Base-by-base conservation (phyloP, 2,329 filamentous ascomycete genomes). In the Emericellopsis atlantica region DNA sequence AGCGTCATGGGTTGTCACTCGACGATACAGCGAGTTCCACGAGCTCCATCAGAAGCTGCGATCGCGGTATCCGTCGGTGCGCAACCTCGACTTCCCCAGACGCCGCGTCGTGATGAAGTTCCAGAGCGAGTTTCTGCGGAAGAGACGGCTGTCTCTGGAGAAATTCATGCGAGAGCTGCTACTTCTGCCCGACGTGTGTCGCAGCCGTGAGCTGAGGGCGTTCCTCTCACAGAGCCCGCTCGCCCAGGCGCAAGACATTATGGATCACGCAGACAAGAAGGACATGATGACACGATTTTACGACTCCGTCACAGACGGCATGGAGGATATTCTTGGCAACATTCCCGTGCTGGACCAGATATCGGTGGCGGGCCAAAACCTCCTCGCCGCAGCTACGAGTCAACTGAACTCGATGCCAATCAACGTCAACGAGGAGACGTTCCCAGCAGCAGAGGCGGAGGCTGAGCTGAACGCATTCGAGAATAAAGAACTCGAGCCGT, bases 291-390 rank as follows among this genome's bases (percentile, higher is more conserved):
- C 86, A 1, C 80, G 92, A 5, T 79, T 98, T 37, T 98, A 96
- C 63, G 93, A 93, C 57, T 96, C 90, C 0, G 90, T 98, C 18
- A 85, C 90, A 1, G 92, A 98, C 55, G 92, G 93, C 29, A 93
- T 98, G 82, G 92, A 98, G 56, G 92, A 98, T 51, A 93, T 98
- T 41, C 68, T 98, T 4, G 92, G 92, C 42, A 96, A 95, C 55
- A 90, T 96, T 35, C 87, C 92, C 2, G 89, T 95, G 0, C 72
- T 98, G 24, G 92, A 98, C 52, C 92, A 96, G 57, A 75, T 98
- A 6, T 95, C 89, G 0, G 75, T 88, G 2, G 89, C 92, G 6
- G 90, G 90, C 0, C 90, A 96, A 56, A 95, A 89, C 52, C 73
- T 96, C 39, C 83, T 92, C 43, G 83, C 84, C 1, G 84, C 84